Base-by-base conservation (phyloP, 306 rosid genomes). In the Vicia sativa region DNA sequence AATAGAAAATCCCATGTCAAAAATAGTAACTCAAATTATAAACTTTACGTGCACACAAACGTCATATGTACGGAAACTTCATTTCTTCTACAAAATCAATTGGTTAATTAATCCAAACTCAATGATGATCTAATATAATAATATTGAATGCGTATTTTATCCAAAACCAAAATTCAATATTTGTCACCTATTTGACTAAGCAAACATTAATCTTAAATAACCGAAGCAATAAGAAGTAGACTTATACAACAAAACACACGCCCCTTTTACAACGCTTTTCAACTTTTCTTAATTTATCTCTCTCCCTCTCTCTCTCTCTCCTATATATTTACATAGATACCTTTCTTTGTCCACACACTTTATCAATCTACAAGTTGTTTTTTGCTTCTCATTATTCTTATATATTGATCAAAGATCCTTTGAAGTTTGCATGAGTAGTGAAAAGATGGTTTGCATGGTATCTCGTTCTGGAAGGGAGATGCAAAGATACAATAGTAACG, bases 391-490 rank as follows among this genome's bases (percentile, higher is more conserved):
- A 23, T 11, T 53, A 23, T 1, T 53, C 59, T 53, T 31, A 42
- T 44, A 48, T 48, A 49, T 18, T 8, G 21, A 53, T 23, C 35
- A 53, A 53, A 53, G 15, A 11, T 53, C 59, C n/a, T 53, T 31
- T 31, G 9, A 5, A 31, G 37, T 31, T 31, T 6, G 6, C 37
- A 31, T 31, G 37, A 31, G 37, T 31, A 15, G n/a, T 60, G 1
- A n/a, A 49, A 50, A 37, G 1, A 87, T 92, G 96, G 80, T 71
- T 78, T 83, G 96, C 57, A 42, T 89, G 76, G 88, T 77, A 50
- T 85, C 98, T 77, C 96, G 98, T 6, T 74, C 91, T 0, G 98
- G 96, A 75, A 86, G 98, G 19, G 84, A 86, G 65, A 79, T 84
- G 76, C 98, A 92, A 79, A 74, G 98, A 55, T 92, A 89, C 63